Base-by-base conservation (phyloP, 1,284 basidiomycete species). In the Trametes sp. region DNA sequence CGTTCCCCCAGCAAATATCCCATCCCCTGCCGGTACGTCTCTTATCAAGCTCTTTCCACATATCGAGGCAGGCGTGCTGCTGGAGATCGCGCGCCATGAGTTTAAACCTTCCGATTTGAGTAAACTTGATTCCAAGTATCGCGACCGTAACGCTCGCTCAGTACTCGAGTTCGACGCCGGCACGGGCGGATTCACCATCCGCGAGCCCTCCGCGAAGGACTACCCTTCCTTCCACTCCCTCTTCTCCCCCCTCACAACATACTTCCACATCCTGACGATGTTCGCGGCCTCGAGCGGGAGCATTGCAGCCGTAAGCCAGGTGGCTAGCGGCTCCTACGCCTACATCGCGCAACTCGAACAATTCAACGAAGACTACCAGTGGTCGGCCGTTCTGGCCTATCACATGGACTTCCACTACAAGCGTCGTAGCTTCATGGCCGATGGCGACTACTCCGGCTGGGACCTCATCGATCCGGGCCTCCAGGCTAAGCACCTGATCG, bases 391-490 rank as follows among this genome's bases (percentile, higher is more conserved):
- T 13, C 29, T 57, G 10, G 55, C 55, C 0, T 62, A 62, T 38
- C 61, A 62, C 44, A 41, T 62, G 44, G 45, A 48, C 26, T 62
- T 62, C 29, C 61, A 62, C 46, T 49, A 42, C 55, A 49, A 54
- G 24, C 50, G 62, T 7, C 54, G 50, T 21, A 36, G 42, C 33
- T 59, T 45, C 14, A 64, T 64, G 62, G 2, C 35, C 31, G 42
- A 31, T 1, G 59, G 62, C 23, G 54, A 57, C 38, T 64, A 61
- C 45, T 57, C 62, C 6, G 57, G 57, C 33, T 64, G 58, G 62
- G 54, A 42, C 13, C 1, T 28, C 1, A 52, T 59, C 24, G 53
- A 63, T 42, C 21, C 26, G 11, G 35, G 21, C 14, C 62, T 63
- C 7, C 38, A 55, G 4, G 49, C 46, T 0, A 28, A 52, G 23